Base-by-base conservation (phyloP, 2,329 filamentous ascomycete genomes). In the Pleomassaria siparia region DNA sequence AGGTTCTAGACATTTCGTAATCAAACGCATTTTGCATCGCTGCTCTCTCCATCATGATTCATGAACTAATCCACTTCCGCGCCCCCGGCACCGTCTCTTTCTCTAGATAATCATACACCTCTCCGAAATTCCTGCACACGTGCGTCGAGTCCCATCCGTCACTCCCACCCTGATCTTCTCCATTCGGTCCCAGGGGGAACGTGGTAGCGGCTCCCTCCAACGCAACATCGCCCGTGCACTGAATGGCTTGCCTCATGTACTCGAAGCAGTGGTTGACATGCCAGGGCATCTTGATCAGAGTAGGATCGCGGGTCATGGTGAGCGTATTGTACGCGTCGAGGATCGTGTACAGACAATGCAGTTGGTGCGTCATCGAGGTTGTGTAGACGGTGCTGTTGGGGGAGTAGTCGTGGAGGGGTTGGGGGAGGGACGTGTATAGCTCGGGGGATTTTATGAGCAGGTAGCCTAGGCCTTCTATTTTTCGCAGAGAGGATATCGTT, bases 231-330 rank as follows among this genome's bases (percentile, higher is more conserved):
- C 62, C 66, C 3, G 60, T 54, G 45, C 66, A 69, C 64, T 67
- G 67, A 22, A 69, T 59, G 1, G 61, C 62, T 40, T 69, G 66
- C 15, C 64, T 44, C 16, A 69, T 57, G 44, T 69, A 67, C 21
- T 67, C 64, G 44, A 66, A 69, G 50, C 64, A 67, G 48, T 69
- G 66, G 39, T 62, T 67, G 22, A 69, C 56, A 25, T 67, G 66
- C 66, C 66, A 69, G 4, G 63, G 58, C 54, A 65, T 62, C 22
- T 66, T 59, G 28, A 67, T 57, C 5, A 28, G 8, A 7, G 33
- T 11, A 1, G 56, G 47, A 15, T 57, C 21, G 36, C 36, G 28
- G 18, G 46, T 51, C 3, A 63, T 29, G 22, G 58, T 56, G 39
- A 64, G 54, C 12, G 52, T 60, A 45, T 66, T 67, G 51, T 69